A percentile compares a stretch with the other conserved stretches of the same genome.
These are phyloP conservation scores for Aureobasidium sp. DNA, from an alignment of 2,329 filamentous ascomycete species.

Conservation along the genomic window DNA sequence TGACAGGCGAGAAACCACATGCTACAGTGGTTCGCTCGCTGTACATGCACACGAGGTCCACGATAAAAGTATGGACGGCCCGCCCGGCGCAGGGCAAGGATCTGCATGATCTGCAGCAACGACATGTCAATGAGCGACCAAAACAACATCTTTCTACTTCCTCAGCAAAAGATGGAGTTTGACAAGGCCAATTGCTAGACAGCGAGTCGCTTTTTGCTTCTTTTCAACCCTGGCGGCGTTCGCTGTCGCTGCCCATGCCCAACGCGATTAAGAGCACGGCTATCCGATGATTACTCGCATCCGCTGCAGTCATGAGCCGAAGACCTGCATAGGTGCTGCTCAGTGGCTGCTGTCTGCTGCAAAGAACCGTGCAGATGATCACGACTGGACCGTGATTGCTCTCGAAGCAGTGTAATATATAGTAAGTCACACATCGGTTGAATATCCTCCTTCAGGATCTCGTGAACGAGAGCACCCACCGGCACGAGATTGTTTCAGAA, in stretches of 20 bases:
- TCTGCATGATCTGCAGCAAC: slow-evolving; percentile 14
- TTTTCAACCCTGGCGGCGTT: slow-evolving; percentile 2
- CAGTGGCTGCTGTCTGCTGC: slow-evolving; percentile 7
- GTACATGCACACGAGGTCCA: slow-evolving; percentile 14
- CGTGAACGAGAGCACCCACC: background rate
- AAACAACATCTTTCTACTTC: background rate
- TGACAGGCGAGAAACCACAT: slow-evolving; percentile 10
- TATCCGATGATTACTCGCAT: slow-evolving; percentile 9
- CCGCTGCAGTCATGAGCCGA: slow-evolving; percentile 11
- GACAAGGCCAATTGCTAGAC: background rate
- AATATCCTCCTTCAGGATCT: background rate
- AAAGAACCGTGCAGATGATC: slow-evolving; percentile 15
- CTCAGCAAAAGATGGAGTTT: background rate
- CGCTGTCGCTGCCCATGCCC: slow-evolving; percentile 4
- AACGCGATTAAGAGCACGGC: background rate
- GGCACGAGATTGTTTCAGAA: slow-evolving; percentile 10
- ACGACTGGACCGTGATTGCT: slow-evolving; percentile 11
- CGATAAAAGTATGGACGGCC: slow-evolving; percentile 14
- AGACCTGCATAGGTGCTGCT: slow-evolving; percentile 11
- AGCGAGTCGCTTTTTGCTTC: background rate
- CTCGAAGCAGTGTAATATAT: slow-evolving; percentile 2
- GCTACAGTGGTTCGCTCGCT: slow-evolving; percentile 5
- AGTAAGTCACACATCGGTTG: slow-evolving; percentile 1
- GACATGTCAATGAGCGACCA: background rate
- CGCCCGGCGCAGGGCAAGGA: slow-evolving; percentile 14